phyloP scores from a whole-genome alignment of 2,329 filamentous ascomycete species.

The Fusarium cicatricum region DNA sequence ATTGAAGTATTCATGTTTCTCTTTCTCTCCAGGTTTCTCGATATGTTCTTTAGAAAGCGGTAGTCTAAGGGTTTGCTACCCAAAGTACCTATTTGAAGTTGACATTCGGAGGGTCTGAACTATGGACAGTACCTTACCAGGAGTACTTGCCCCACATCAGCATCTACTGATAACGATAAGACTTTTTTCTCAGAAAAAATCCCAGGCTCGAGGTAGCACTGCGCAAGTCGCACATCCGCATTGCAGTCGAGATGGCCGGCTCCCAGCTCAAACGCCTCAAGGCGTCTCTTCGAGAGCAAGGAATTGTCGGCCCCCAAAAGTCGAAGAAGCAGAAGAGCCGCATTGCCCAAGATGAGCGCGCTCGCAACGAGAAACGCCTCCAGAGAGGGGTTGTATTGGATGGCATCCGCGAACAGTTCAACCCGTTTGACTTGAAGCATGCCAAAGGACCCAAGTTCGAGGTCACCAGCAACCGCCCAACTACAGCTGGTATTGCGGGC shows the following conservation, averaged over 20 bases:
- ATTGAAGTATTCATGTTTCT: no score
- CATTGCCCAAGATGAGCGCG: conserved; percentile 70
- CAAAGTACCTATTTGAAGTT: no score
- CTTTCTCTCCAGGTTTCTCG: no score
- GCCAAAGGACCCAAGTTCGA: conserved; percentile 85
- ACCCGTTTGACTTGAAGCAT: conserved; percentile 94
- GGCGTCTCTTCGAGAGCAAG: conserved; percentile 86
- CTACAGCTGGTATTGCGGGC: conserved; percentile 60
- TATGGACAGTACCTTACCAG: no score
- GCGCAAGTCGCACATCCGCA: conserved; percentile 26
- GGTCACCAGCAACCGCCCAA: conserved; percentile 73
- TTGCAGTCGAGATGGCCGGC: conserved; percentile 74
- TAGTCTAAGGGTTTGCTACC: no score
- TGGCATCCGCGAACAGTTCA: conserved; percentile 93
- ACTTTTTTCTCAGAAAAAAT: conserved; percentile 41
- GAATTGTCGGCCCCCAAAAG: conserved; percentile 88
- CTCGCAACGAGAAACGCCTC: conserved; percentile 74
- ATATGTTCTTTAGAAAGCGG: no score
- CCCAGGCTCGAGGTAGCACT: conserved; percentile 4
- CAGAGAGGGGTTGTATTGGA: conserved; percentile 81
- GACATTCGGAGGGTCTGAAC: no score
- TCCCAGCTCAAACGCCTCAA: conserved; percentile 98
- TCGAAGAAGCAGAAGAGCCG: conserved; percentile 94
- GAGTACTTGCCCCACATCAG: conserved; percentile 25
- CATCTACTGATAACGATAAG: conserved; percentile 41